Percentiles rank a stretch among this genome's conserved stretches.
phyloP scores from a whole-genome alignment of 1,284 basidiomycete genomes.

The Heterobasidion irregulare region DNA sequence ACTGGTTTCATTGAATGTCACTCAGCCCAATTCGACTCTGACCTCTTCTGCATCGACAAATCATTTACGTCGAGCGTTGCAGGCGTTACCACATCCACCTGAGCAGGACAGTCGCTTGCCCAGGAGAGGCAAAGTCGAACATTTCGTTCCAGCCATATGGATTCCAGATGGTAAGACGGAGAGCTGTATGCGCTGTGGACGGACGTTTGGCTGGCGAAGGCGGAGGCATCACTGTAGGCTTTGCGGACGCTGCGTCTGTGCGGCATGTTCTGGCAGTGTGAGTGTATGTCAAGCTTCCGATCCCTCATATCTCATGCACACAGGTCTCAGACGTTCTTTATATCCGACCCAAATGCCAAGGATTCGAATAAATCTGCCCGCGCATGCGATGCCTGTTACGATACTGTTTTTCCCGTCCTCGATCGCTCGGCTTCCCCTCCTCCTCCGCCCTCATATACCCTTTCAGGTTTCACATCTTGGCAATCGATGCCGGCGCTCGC shows the following conservation, averaged over 20 bases:
- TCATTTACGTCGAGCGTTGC: constrained; percentile 62
- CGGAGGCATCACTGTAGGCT: constrained; percentile 86
- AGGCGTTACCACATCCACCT: constrained; percentile 63
- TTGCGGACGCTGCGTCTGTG: constrained; percentile 85
- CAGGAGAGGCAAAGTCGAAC: constrained; percentile 60
- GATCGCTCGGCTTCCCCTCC: constrained; percentile 22
- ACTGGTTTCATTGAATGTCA: constrained; percentile 56
- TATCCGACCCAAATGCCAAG: constrained; percentile 46
- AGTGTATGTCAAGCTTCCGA: constrained; percentile 14
- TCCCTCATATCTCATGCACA: background rate
- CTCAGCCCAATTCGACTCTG: constrained; percentile 70
- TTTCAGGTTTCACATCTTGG: constrained; percentile 39
- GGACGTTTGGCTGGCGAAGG: constrained; percentile 73
- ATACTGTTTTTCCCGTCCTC: constrained; percentile 73
- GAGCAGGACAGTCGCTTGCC: constrained; percentile 34
- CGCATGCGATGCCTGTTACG: constrained; percentile 81
- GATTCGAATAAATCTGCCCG: constrained; percentile 57
- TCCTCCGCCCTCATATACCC: constrained; percentile 25
- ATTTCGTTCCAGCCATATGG: constrained; percentile 90
- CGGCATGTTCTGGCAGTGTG: constrained; percentile 73
- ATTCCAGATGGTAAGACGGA: constrained; percentile 79
- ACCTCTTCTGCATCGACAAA: constrained; percentile 68
- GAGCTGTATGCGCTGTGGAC: constrained; percentile 78
- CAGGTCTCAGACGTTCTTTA: constrained; percentile 62
- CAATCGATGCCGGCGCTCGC: constrained; percentile 41